phyloP scores from a whole-genome alignment of 1,284 basidiomycete genomes.

The Entoloma clypeatum region DNA sequence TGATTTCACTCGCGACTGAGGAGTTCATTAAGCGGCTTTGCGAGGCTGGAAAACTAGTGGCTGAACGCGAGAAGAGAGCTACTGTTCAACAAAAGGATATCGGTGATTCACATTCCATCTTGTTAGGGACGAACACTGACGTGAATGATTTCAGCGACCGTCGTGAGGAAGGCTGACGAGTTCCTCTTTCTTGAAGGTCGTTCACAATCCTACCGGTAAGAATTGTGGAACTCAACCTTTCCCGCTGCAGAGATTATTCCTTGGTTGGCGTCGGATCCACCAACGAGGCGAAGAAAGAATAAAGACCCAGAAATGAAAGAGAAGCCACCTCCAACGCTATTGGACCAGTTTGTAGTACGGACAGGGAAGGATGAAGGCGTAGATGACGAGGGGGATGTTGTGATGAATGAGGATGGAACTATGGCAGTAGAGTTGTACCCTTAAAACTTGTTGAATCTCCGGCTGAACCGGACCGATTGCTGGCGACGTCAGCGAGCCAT shows the following conservation, averaged over 20 bases:
- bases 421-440: conserved; percentile 36
- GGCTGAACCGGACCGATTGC: conserved; percentile 4
- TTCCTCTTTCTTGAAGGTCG: conserved; percentile 69
- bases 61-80: conserved; percentile 58
- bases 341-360: conserved; percentile 42
- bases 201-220: not conserved
- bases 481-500: not conserved
- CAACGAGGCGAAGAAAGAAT: conserved; percentile 38
- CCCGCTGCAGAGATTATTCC: conserved; percentile 49
- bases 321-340: conserved; percentile 34
- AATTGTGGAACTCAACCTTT: not conserved
- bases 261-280: conserved; percentile 40
- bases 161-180: conserved; percentile 64
- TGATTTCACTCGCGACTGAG: conserved; percentile 74
- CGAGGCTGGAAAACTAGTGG: conserved; percentile 56
- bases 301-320: conserved; percentile 14
- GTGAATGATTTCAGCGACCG: conserved; percentile 41
- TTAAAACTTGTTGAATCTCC: too few species aligned
- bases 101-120: conserved; percentile 38
- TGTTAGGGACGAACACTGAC: not conserved
- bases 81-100: conserved; percentile 71
- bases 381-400: conserved; percentile 24
- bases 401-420: conserved; percentile 40
- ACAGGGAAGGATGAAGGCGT: conserved; percentile 24
- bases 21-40: conserved; percentile 69